Evolutionary conservation across 371 early-diverging fungal genomes (phyloP), one percentile per base, ranked within the genome.

Genomic region (Rhizomucor pusillus): DNA sequence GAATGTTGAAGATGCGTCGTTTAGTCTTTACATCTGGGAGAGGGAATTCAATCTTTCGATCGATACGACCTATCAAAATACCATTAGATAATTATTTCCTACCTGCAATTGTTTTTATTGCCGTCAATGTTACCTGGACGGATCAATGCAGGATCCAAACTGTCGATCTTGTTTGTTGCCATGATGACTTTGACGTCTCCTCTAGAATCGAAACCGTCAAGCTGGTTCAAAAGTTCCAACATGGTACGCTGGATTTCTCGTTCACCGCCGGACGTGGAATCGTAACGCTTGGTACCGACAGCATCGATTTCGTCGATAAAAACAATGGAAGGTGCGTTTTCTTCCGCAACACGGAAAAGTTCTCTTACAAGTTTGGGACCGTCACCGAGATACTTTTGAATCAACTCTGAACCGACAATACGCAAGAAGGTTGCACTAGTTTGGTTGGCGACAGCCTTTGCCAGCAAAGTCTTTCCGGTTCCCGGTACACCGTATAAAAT

Each of bases 291-390:
- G 18, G 97, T 93, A 59, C 99, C 99, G 35, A 99, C 86, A 22
- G 99, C 99, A 77, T 99, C 99, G 59, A 99, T 99, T 83, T 99
- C 99, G 75, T 99, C 99, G 73, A 99, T 99, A 74, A 99, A 99
- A 22, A 99, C 98, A 75, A 99, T 99, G 11, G 97, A 90, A 7
- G 99, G 99, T 14, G 99, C 97, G 68, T 99, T 90, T 65, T 97
- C 95, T 66, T 99, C 97, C 9, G 99, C 99, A 1, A 99, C 95
- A 50, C 97, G 82, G 87, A 99, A 99, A 11, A 99, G 75, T 76
- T 99, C 99, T 53, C 99, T 90, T 7, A 99, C 99, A 43, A 99
- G 87, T 69, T 99, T 99, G 33, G 99, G 99, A 6, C 99, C 99
- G 63, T 99, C 99, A 62, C 99, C 99, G 29, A 99, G 85, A 69